Evolutionary conservation across 768 basidiomycete species (phyloP), one percentile per base, ranked within the genome.

Genomic region (Pleurotus ostreatus): DNA sequence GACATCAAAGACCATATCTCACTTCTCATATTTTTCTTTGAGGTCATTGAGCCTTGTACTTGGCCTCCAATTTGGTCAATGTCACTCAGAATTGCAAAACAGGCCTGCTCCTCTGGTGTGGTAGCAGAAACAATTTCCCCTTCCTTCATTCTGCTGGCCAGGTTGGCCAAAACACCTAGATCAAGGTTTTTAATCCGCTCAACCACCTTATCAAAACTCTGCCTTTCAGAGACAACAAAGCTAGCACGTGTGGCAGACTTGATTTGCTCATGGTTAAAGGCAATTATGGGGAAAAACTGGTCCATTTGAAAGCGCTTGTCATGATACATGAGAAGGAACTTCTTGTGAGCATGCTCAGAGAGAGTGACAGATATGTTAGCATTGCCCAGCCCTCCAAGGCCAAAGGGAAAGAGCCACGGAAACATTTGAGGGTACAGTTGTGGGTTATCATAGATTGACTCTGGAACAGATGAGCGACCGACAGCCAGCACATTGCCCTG

Each of bases 371-470:
- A 54, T 4, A 49, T 49, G 9, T 46, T 16, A 4, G 5, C 20
- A 8, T 49, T 16, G n/a, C 43, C 18, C 26, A 49, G 40, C 2
- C 51, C 20, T 30, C 48, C 57, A 13, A 57, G 37, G 5, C 57
- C 57, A 61, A 75, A 77, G 0, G 73, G 75, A 61, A 71, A 77
- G 0, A 77, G 59, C 72, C 73, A 76, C 0, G 74, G 75, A 63
- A 75, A 77, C 68, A 76, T 73, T 5, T 68, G 60, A 1, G 75
- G 71, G 59, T 73, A 77, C 16, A 74, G 48, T 3, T 58, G 49
- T 4, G 70, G 66, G 59, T 78, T 75, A 7, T 70, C 46, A 40
- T 63, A 71, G 6, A 67, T 61, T 2, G 65, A 66, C 46, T 69
- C 52, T 0, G 68, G 64, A 2, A 58, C 20, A 0, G 44, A 26